Conservation (phyloP, 2,329 filamentous ascomycete species). For the Ascomycota sp. region DNA sequence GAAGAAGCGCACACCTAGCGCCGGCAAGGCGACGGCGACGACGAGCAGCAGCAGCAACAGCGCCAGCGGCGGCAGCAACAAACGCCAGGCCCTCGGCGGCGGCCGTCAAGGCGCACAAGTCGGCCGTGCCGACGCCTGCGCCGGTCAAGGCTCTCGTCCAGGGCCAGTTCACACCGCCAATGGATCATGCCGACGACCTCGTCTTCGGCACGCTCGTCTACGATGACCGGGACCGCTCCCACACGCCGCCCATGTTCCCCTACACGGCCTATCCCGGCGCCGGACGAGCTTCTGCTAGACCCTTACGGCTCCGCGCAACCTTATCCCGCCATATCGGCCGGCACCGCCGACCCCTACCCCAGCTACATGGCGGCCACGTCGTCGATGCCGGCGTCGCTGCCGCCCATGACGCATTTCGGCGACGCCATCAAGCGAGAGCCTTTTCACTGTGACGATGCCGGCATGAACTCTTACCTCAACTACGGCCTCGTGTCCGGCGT, state of each 20-base stretch:
- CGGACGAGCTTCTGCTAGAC: constrained; percentile 41
- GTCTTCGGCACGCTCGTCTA: constrained; percentile 36
- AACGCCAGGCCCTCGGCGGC: constrained; percentile 12
- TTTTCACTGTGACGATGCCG: constrained; percentile 34
- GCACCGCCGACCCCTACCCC: constrained; percentile 26
- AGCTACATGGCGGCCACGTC: constrained; percentile 28
- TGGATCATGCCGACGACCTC: constrained; percentile 41
- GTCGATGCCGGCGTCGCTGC: constrained; percentile 37
- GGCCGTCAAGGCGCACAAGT: constrained; percentile 10
- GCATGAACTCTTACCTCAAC: constrained; percentile 44
- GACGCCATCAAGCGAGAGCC: constrained; percentile 47
- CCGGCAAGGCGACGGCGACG: constrained; percentile 13
- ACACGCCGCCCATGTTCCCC: constrained; percentile 47
- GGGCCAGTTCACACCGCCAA: constrained; percentile 40
- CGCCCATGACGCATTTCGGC: constrained; percentile 42
- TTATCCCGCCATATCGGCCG: constrained; percentile 30
- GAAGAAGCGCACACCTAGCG: constrained; percentile 13
- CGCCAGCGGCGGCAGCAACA: too few species aligned
- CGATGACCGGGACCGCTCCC: constrained; percentile 47
- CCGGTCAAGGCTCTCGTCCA: constrained; percentile 23
- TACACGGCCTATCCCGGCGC: constrained; percentile 48
- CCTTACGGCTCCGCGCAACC: constrained; percentile 33
- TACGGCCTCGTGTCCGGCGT: constrained; percentile 46
- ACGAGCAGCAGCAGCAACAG: too few species aligned
- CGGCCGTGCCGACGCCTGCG: constrained; percentile 6